A percentile compares a stretch with the other conserved stretches of the same genome.
Evolutionary conservation across 1,284 basidiomycete species (phyloP).

Genomic region (Malassezia equina): DNA sequence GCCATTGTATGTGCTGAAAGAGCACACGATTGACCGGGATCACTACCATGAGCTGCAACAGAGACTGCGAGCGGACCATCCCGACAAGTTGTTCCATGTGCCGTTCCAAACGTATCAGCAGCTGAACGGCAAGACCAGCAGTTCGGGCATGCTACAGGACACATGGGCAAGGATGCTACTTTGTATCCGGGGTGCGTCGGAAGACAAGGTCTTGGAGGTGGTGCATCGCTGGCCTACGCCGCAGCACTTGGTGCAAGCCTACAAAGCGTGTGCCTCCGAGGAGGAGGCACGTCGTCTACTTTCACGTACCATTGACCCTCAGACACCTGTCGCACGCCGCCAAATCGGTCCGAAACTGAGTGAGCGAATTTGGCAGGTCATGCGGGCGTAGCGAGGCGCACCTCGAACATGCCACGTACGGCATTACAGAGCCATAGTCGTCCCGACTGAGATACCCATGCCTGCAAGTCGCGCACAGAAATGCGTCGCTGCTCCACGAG

Average conservation of each 20-base stretch:
- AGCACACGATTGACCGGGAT: conserved; percentile 45
- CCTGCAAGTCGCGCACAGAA: neutral
- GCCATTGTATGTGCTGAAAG: conserved; percentile 51
- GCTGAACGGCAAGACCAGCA: conserved; percentile 52
- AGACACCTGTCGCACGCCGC: conserved; percentile 1
- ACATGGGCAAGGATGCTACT: conserved; percentile 54
- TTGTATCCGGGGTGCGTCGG: conserved; percentile 52
- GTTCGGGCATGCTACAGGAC: conserved; percentile 50
- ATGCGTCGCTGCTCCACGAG: neutral
- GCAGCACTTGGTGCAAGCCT: conserved; percentile 48
- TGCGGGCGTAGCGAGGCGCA: conserved; percentile 1
- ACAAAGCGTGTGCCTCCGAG: conserved; percentile 21
- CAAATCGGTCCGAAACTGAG: conserved; percentile 13
- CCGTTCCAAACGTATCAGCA: conserved; percentile 51
- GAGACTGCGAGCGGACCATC: conserved; percentile 46
- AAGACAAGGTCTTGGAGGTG: conserved; percentile 52
- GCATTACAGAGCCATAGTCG: conserved; percentile 16
- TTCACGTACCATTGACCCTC: neutral
- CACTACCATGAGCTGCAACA: conserved; percentile 47
- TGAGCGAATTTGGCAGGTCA: conserved; percentile 2
- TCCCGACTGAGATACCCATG: neutral
- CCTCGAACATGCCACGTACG: conserved; percentile 16
- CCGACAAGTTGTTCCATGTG: conserved; percentile 48
- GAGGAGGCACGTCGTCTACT: neutral
- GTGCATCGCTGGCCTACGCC: conserved; percentile 52